These are phyloP conservation scores for Pholiota conissans DNA, from an alignment of 768 basidiomycete species.

Conservation along the genomic window DNA sequence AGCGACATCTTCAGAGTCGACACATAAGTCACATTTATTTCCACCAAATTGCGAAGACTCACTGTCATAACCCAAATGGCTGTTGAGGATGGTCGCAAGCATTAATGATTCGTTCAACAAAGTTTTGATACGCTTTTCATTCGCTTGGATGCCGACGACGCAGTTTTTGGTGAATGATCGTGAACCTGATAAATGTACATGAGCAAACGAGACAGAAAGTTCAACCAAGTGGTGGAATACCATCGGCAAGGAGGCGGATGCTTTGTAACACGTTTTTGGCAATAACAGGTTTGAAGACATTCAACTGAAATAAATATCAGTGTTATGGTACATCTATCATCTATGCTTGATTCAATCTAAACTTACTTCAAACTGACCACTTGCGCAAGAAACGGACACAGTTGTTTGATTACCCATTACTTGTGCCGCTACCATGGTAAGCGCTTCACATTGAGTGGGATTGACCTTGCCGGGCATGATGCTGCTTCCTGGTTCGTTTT, in stretches of 20 bases:
- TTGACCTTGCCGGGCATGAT: slow-evolving; percentile 99
- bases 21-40: slow-evolving; percentile 7
- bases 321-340: not conserved
- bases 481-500: slow-evolving; percentile 98
- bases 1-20: slow-evolving; percentile 76
- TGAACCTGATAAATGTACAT: slow-evolving; percentile 47
- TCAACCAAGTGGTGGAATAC: slow-evolving; percentile 39
- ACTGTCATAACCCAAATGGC: slow-evolving; percentile 96
- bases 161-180: slow-evolving; percentile 98
- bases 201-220: slow-evolving; percentile 10
- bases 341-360: not conserved
- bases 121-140: slow-evolving; percentile 88
- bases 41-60: slow-evolving; percentile 31
- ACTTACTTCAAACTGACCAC: slow-evolving; percentile 93
- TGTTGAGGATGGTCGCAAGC: slow-evolving; percentile 97
- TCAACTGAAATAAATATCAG: slow-evolving; percentile 55
- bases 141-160: slow-evolving; percentile 93
- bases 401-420: slow-evolving; percentile 97
- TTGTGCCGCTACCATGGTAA: slow-evolving; percentile 98
- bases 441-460: slow-evolving; percentile 97
- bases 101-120: slow-evolving; percentile 95
- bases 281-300: slow-evolving; percentile 99
- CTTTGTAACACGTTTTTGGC: slow-evolving; percentile 98
- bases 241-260: slow-evolving; percentile 91
- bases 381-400: slow-evolving; percentile 90